Percentiles rank a stretch among this genome's conserved stretches.
phyloP scores from a whole-genome alignment of 2,329 filamentous ascomycete species.

The Colletotrichum siamense region DNA sequence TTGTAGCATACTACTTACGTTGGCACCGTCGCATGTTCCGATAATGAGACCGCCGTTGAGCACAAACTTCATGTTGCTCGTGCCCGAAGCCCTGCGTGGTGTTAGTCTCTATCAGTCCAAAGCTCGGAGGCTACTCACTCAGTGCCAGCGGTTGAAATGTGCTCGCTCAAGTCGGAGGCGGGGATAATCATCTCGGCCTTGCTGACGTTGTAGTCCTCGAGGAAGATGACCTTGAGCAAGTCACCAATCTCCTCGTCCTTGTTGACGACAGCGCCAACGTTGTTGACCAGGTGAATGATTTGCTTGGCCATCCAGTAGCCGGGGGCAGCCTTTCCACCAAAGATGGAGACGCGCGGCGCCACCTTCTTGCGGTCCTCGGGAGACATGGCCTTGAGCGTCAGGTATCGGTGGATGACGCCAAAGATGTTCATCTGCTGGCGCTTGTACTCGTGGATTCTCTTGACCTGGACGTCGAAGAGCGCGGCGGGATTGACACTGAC shows the following conservation, averaged over 20 bases:
- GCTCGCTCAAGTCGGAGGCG: constrained; percentile 95
- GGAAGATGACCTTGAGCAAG: constrained; percentile 93
- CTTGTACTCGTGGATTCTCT: constrained; percentile 99
- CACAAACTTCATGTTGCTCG: constrained; percentile 99
- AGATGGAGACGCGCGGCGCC: constrained; percentile 89
- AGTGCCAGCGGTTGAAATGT: constrained; percentile 97
- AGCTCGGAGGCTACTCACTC: constrained; percentile 63
- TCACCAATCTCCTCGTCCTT: constrained; percentile 91
- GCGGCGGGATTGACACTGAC: constrained; percentile 85
- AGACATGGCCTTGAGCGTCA: constrained; percentile 85
- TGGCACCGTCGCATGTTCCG: constrained; percentile 96
- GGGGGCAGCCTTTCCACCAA: constrained; percentile 96
- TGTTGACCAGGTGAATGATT: constrained; percentile 95
- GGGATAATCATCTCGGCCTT: constrained; percentile 97
- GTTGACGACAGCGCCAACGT: constrained; percentile 89
- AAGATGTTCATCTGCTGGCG: constrained; percentile 99
- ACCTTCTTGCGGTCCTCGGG: constrained; percentile 86
- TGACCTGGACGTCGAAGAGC: constrained; percentile 97
- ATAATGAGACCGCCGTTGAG: constrained; percentile 97
- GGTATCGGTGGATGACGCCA: constrained; percentile 93
- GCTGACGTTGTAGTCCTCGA: constrained; percentile 99
- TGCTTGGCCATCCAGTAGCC: constrained; percentile 99
- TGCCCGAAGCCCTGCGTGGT: constrained; percentile 68
- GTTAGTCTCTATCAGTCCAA: constrained; percentile 7
- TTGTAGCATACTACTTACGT: constrained; percentile 64